These are phyloP conservation scores for Crithidia acanthocephali DNA, from an alignment of 208 protist species.

Conservation along the genomic window DNA sequence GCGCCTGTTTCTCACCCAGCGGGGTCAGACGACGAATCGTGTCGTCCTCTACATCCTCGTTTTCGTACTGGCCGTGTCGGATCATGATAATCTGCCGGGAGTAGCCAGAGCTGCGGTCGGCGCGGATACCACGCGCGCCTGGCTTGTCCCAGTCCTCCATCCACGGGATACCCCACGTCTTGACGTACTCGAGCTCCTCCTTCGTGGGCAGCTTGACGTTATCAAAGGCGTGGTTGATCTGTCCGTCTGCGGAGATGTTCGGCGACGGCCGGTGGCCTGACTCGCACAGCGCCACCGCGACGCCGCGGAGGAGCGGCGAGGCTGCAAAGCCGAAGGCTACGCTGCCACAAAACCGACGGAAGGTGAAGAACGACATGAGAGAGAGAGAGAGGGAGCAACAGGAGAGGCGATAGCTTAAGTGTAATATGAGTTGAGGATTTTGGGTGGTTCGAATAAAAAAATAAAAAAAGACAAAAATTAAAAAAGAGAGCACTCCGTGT, in stretches of 20 bases:
- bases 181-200: conserved; percentile 43
- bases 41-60: conserved; percentile 48
- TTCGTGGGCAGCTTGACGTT: conserved; percentile 23
- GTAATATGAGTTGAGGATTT: neutral
- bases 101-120: conserved; percentile 11
- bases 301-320: conserved; percentile 28
- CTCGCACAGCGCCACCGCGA: conserved; percentile 35
- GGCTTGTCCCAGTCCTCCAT: conserved; percentile 70
- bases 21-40: conserved; percentile 43
- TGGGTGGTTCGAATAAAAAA: neutral
- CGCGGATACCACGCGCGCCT: conserved; percentile 17
- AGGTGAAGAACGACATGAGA: conserved; percentile 31
- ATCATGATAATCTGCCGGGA: conserved; percentile 77
- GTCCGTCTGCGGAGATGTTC: conserved; percentile 43
- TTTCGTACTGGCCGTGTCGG: conserved; percentile 86
- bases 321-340: conserved; percentile 36
- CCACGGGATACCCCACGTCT: conserved; percentile 72
- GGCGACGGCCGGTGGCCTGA: neutral
- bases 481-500: neutral
- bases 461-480: neutral
- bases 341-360: conserved; percentile 30
- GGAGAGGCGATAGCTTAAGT: neutral
- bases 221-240: conserved; percentile 43
- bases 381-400: neutral
- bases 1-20: conserved; percentile 67